These are phyloP conservation scores for Gossypium mustelinum DNA, from an alignment of 345 rosid genomes.

Conservation along the genomic window DNA sequence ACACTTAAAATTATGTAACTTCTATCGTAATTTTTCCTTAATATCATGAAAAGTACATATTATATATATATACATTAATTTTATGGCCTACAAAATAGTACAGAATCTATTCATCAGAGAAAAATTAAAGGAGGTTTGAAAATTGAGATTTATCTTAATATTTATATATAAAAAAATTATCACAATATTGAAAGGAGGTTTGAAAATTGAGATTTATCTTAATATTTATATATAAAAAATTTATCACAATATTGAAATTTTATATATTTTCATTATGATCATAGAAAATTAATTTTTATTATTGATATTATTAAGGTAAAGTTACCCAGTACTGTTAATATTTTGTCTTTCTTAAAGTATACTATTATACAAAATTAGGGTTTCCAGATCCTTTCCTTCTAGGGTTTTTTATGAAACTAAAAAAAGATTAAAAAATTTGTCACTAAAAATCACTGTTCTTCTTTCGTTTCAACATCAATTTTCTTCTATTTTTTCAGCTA, in stretches of 20 bases:
- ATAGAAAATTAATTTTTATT: slow-evolving; percentile 18
- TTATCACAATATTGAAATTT: no score
- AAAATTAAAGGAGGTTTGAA: no score
- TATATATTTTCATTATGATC: slow-evolving; percentile 6
- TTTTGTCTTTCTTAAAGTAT: slow-evolving; percentile 18
- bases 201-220: no score
- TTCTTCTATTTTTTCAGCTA: no score
- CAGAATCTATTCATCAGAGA: background rate
- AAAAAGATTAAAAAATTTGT: background rate
- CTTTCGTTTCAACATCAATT: no score
- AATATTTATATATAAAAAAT: no score
- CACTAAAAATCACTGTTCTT: no score
- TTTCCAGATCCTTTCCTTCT: slow-evolving; percentile 24
- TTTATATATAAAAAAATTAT: no score
- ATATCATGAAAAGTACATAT: background rate
- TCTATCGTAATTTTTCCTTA: slow-evolving; percentile 12
- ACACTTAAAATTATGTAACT: slow-evolving; percentile 2
- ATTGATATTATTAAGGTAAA: slow-evolving; percentile 25
- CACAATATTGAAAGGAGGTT: no score
- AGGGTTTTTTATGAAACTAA: slow-evolving; percentile 28
- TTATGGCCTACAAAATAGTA: slow-evolving; percentile 31
- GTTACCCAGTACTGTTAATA: slow-evolving; percentile 12
- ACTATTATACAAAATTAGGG: slow-evolving; percentile 38
- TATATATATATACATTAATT: background rate
- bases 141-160: no score